Conservation (phyloP, 164 flowering plant species). For the Stephania yunnanensis region DNA sequence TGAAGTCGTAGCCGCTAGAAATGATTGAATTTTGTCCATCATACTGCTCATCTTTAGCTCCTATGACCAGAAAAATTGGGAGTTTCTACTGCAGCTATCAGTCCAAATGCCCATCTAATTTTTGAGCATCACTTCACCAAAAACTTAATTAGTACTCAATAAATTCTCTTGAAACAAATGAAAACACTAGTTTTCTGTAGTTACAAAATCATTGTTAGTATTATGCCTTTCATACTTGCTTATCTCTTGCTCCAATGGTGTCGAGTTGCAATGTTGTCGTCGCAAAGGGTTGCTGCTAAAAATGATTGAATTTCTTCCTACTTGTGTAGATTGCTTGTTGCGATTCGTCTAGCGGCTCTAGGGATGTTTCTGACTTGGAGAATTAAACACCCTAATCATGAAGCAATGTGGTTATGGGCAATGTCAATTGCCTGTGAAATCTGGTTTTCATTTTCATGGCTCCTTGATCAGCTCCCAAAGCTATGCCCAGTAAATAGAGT, state of each 20-base stretch:
- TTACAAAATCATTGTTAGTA: too few species aligned
- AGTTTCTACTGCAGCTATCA: too few species aligned
- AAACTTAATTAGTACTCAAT: neutral
- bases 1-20: too few species aligned
- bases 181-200: too few species aligned
- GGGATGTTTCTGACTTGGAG: constrained; percentile 77
- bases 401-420: constrained; percentile 91
- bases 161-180: neutral
- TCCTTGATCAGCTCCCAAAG: constrained; percentile 90
- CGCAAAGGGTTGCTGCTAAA: neutral
- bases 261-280: neutral
- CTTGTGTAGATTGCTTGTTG: constrained; percentile 54
- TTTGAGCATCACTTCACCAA: too few species aligned
- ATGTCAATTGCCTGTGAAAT: constrained; percentile 72
- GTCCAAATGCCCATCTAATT: too few species aligned
- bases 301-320: neutral
- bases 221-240: too few species aligned
- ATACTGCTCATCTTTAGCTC: too few species aligned
- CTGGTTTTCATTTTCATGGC: constrained; percentile 93
- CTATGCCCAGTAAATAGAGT: constrained; percentile 78
- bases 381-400: constrained; percentile 66
- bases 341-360: constrained; percentile 60
- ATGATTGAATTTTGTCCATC: too few species aligned
- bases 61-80: too few species aligned
- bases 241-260: neutral